A percentile compares a stretch with the other conserved stretches of the same genome.
phyloP scores from a whole-genome alignment of 164 flowering plant genomes.

The Liquidambar formosana region DNA sequence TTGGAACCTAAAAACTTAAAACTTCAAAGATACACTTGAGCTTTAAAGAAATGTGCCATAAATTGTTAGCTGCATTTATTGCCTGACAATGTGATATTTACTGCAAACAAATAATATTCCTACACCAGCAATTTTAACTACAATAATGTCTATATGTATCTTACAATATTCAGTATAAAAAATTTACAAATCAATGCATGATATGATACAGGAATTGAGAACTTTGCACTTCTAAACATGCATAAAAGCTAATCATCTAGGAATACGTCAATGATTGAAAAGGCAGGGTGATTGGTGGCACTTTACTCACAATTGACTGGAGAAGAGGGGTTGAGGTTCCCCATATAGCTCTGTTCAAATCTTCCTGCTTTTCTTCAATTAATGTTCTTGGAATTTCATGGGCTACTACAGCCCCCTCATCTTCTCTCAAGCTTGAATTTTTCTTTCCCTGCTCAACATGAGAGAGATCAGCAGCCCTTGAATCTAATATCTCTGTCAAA shows the following conservation, averaged over 20 bases:
- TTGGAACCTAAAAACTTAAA: no score
- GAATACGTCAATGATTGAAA: not conserved
- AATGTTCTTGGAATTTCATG: constrained; percentile 21
- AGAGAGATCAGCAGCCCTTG: constrained; percentile 46
- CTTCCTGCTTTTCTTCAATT: constrained; percentile 27
- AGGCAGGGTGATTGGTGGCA: not conserved
- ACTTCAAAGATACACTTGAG: no score
- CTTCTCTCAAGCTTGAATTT: constrained; percentile 19
- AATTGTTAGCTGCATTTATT: no score
- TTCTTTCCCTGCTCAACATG: constrained; percentile 29
- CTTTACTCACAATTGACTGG: constrained; percentile 41
- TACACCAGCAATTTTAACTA: no score
- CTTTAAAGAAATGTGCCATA: no score
- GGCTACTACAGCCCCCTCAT: constrained; percentile 12
- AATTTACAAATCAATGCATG: not conserved
- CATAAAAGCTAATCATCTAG: not conserved
- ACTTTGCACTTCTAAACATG: not conserved
- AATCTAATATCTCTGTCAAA: constrained; percentile 58
- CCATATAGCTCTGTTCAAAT: constrained; percentile 21
- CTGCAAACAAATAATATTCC: no score
- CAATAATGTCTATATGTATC: not conserved
- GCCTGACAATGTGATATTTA: no score
- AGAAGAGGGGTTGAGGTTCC: constrained; percentile 33
- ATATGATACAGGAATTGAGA: not conserved
- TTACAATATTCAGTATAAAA: not conserved